Evolutionary conservation across 306 rosid genomes (phyloP), one percentile per base, ranked within the genome.

Genomic region (Vigna trinervia): DNA sequence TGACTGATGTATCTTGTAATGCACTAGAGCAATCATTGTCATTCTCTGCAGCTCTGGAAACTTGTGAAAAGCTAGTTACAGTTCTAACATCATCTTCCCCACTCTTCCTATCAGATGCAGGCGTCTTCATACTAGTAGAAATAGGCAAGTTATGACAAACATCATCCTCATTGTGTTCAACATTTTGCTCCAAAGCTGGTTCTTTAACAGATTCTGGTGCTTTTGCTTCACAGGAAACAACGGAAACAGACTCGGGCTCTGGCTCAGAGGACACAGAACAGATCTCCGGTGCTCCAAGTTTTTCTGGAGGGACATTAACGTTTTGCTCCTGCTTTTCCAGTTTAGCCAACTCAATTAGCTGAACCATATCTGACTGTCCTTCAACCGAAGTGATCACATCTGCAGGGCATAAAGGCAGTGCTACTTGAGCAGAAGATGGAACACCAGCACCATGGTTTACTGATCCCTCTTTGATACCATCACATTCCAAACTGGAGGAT

Each of bases 251-350:
- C 59, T 71, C 87, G 5, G 86, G 75, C 61, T 76, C 95, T 38
- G 68, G 78, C 61, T 73, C 65, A 34, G 64, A 43, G 3, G 92
- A 79, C 1, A 65, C 52, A 2, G 74, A 71, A 60, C 81, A 79
- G 52, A 69, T 65, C 26, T 90, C 85, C 22, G 86, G 46, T 75
- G 61, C 86, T 72, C 63, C 82, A 63, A 75, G 65, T 78, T 73
- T 82, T 66, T 85, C 89, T 17, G 78, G 73, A 75, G 90, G 73
- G 68, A 66, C 70, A 63, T 70, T 81, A 38, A 69, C 80, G 64
- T 65, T 85, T 20, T 82, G 83, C 10, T 67, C 87, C 59, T 84
- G 92, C 77, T 57, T 79, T 78, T 92, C 97, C 81, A 13, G 66
- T 81, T 80, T 68, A 32, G 87, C 52, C n/a, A 70, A 51, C 71